Evolutionary conservation across 2,329 filamentous ascomycete genomes (phyloP), one percentile per base, ranked within the genome.

Genomic region (Sphaerulina vaccinii): DNA sequence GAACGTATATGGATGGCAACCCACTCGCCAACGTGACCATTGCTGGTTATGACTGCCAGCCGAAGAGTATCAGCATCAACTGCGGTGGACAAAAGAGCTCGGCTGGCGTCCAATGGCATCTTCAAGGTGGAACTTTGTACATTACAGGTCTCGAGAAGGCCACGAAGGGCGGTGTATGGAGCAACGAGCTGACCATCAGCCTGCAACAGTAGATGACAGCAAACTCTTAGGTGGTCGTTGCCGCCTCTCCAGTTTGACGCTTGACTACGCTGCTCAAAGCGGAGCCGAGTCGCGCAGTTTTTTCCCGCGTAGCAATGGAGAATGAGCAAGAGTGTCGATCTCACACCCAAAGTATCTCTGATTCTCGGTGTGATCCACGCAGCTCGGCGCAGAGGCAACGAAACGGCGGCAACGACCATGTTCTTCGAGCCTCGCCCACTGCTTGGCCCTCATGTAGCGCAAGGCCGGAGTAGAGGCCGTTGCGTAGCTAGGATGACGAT

Each of bases 21-120:
- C 56, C 63, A 27, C 58, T 68, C 5, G 60, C 63, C 2, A 66
- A 65, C 24, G 51, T 66, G 44, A 65, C 63, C 3, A 62, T 67
- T 38, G 63, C 60, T 19, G 65, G 63, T 54, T 15, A 43, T 27
- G 10, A 40, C 39, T 6, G 36, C 38, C n/a, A n/a, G 15, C 54
- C 51, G 2, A 52, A 51, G 38, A 37, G 24, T 10, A 19, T 58
- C 23, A 40, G 32, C 16, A 27, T 51, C 21, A 49, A 23, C 10
- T 16, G n/a, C 13, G 37, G 44, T 32, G 47, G 48, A 13, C 49
- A 49, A 38, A 40, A 13, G 13, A 22, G 18, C 21, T 32, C 21
- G 9, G 5, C 36, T 2, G 33, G 24, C 9, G 48, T 55, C 9
- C 47, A 56, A 48, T 48, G 40, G 22, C 38, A 37, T 19, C 36